Evolutionary conservation across 192 early-diverging fungal genomes (phyloP).

Genomic region (Coemansia javaensis): DNA sequence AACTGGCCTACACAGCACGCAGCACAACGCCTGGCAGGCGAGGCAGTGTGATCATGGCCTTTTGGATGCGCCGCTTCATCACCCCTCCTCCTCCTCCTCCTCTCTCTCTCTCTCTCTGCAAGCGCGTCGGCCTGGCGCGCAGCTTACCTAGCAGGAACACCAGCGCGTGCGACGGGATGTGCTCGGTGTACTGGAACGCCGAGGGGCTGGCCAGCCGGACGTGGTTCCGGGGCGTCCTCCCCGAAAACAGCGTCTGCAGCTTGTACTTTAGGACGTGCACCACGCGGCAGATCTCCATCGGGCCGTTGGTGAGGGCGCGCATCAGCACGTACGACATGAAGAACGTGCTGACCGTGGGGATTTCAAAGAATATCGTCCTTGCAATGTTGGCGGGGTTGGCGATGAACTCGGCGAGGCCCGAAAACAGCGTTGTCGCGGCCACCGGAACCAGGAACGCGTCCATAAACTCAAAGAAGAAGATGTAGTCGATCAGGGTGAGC

Average conservation of each 20-base stretch:
- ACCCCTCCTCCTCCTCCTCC: too few relatives aligned
- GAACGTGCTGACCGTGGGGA: conserved; percentile 10
- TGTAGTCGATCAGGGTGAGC: conserved; percentile 7
- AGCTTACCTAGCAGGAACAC: conserved; percentile 7
- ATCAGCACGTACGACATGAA: conserved; percentile 16
- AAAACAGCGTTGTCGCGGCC: conserved; percentile 2
- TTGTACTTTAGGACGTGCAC: conserved; percentile 2
- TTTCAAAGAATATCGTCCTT: background rate
- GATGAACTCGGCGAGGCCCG: conserved; percentile 4
- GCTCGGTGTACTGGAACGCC: conserved; percentile 5
- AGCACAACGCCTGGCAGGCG: too few relatives aligned
- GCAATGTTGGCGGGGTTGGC: conserved; percentile 2
- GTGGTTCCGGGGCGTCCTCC: conserved; percentile 5
- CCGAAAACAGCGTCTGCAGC: background rate
- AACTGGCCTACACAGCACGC: background rate
- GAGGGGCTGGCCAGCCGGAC: background rate
- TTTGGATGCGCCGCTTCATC: too few relatives aligned
- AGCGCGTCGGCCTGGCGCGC: too few relatives aligned
- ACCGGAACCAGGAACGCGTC: conserved; percentile 9
- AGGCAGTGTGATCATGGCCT: too few relatives aligned
- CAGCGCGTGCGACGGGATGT: conserved; percentile 2
- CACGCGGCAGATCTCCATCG: conserved; percentile 6
- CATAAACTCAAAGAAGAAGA: conserved; percentile 3
- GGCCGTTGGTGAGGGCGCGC: conserved; percentile 4
- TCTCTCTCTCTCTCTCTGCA: too few relatives aligned